Evolutionary conservation across 2,329 filamentous ascomycete genomes (phyloP).

Genomic region (Talaromyces pinophilus): DNA sequence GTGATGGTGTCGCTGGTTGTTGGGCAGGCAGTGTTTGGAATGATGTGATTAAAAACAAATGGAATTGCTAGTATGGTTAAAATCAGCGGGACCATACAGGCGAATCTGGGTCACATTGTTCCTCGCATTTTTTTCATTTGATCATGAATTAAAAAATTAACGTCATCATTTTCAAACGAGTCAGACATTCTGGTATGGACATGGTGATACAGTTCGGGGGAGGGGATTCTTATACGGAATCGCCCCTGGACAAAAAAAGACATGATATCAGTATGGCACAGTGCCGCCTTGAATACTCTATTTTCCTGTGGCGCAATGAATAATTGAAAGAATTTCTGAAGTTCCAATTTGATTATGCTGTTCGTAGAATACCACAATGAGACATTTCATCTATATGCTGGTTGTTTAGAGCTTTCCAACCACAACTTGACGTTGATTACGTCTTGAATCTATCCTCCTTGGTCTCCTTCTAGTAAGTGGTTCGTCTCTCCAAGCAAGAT

Average conservation of each 20-base stretch:
- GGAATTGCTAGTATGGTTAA: constrained; percentile 41
- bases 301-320: constrained; percentile 22
- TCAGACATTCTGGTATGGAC: constrained; percentile 38
- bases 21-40: constrained; percentile 26
- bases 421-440: background rate
- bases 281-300: constrained; percentile 24
- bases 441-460: background rate
- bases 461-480: background rate
- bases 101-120: constrained; percentile 43
- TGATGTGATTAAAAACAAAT: constrained; percentile 35
- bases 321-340: constrained; percentile 44
- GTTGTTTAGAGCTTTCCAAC: background rate
- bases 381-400: background rate
- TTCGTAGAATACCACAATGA: background rate
- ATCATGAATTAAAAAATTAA: constrained; percentile 37
- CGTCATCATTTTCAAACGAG: constrained; percentile 26
- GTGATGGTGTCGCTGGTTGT: constrained; percentile 42
- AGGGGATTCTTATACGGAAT: constrained; percentile 41
- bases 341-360: constrained; percentile 1
- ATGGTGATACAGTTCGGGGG: constrained; percentile 32
- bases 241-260: constrained; percentile 34
- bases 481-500: background rate
- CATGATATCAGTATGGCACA: constrained; percentile 45
- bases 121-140: constrained; percentile 33
- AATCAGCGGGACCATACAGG: constrained; percentile 44